These are phyloP conservation scores for Trichoderma parareesei DNA, from an alignment of 495 filamentous ascomycete genomes.

Conservation along the genomic window DNA sequence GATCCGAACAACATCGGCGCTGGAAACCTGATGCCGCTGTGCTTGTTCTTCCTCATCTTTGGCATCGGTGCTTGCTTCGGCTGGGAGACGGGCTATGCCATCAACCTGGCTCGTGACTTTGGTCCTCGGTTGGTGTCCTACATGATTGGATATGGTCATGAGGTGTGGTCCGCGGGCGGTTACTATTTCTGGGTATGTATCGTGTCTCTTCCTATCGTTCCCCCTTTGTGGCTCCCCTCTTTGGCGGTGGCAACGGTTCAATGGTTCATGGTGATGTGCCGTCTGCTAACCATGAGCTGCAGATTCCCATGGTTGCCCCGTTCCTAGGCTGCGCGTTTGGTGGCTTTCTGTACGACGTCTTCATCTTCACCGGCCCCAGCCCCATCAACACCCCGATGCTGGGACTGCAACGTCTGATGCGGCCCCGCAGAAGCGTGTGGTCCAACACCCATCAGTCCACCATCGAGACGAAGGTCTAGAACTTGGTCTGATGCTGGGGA, in stretches of 20 bases:
- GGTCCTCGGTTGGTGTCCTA: conserved; percentile 56
- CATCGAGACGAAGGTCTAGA: conserved; percentile 2
- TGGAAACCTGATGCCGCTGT: conserved; percentile 44
- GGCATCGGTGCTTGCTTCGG: conserved; percentile 61
- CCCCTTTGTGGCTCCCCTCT: neutral
- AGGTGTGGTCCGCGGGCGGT: conserved; percentile 53
- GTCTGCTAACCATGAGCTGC: neutral
- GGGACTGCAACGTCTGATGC: conserved; percentile 39
- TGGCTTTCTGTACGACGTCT: conserved; percentile 53
- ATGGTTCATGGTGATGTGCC: neutral
- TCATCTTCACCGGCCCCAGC: conserved; percentile 52
- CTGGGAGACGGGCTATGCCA: conserved; percentile 62
- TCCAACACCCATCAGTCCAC: conserved; percentile 7
- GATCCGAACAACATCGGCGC: conserved; percentile 44
- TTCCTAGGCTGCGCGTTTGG: conserved; percentile 52
- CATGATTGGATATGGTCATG: conserved; percentile 53
- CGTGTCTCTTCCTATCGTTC: neutral
- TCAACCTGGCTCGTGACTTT: conserved; percentile 61
- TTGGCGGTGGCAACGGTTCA: neutral
- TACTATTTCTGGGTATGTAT: conserved; percentile 54
- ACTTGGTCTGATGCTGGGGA: neutral
- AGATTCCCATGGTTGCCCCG: conserved; percentile 47
- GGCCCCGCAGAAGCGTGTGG: conserved; percentile 8
- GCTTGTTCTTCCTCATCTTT: conserved; percentile 56
- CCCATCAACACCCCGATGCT: conserved; percentile 52